Evolutionary conservation across 345 rosid genomes (phyloP), one percentile per base, ranked within the genome.

Genomic region (Rhodamnia argentea): DNA sequence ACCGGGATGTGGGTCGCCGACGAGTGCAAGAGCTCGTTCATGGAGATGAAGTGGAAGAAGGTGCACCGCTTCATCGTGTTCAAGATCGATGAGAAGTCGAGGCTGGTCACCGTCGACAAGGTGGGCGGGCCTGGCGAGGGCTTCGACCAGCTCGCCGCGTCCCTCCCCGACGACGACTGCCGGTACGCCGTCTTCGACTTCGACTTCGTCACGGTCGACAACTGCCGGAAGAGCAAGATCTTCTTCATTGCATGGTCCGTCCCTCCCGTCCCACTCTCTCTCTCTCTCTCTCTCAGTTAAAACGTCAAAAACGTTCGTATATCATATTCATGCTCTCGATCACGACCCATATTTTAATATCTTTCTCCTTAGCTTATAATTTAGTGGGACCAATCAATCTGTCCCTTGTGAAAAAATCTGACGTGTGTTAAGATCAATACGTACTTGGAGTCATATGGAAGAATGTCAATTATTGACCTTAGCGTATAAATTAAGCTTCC

Each of bases 161-260:
- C 99, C 3, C 86, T 97, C 84, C 99, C 99, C 12, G 88, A 87
- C 22, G 98, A 97, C 14, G 99, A 96, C 18, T 96, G 98, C 88
- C 93, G 99, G 47, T 96, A 96, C 60, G 98, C 98, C 6, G 99
- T 96, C 52, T 96, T 94, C 55, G 99, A 96, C 83, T 96, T 96
- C 88, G 99, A 96, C 86, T 96, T 95, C 11, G 98, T 96, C 88
- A 95, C 98, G 60, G 96, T 93, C 29, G 99, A 96, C 87, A 95
- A 96, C 24, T 96, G 99, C 86, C 94, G 93, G 90, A 96, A 95
- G 92, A 96, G 99, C 99, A 96, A 96, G 96, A 94, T 97, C 92
- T 97, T 97, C 98, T 97, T 96, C 91, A 97, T 97, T 82, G 95
- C 96, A 50, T 97, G 99, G 99, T 97, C 84, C 83, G 93, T 91